These are phyloP conservation scores for Rutidosis leptorrhynchoides DNA, from an alignment of 129 eudicot genomes.

Conservation along the genomic window DNA sequence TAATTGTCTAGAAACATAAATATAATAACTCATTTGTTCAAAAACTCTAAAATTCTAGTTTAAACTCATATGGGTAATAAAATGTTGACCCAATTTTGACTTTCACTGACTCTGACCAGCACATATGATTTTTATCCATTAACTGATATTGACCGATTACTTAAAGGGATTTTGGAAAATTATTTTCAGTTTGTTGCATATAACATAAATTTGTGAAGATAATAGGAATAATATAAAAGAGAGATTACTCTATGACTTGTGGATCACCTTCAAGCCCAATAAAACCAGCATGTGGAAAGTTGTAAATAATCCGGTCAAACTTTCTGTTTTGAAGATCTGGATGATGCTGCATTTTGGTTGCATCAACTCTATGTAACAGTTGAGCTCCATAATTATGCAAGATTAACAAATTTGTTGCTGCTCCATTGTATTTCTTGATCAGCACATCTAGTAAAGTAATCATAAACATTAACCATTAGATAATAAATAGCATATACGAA, in stretches of 20 bases:
- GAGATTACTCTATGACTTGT: constrained; percentile 27
- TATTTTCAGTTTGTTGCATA: neutral
- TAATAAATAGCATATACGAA: neutral
- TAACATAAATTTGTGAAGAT: neutral
- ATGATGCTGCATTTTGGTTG: constrained; percentile 37
- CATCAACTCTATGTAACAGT: constrained; percentile 48
- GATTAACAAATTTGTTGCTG: constrained; percentile 31
- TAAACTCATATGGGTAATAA: no score
- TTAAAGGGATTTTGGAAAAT: no score
- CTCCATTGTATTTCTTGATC: constrained; percentile 42
- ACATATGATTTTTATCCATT: no score
- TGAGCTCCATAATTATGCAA: constrained; percentile 36
- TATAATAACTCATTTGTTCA: no score
- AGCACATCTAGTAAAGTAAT: constrained; percentile 31
- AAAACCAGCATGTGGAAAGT: constrained; percentile 9
- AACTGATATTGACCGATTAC: no score
- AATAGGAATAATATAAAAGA: neutral
- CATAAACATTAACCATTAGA: neutral
- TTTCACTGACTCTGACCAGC: no score
- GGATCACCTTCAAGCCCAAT: neutral
- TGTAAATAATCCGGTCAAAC: constrained; percentile 58
- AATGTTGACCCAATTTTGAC: no score
- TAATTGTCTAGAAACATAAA: no score
- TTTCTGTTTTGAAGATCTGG: constrained; percentile 32
- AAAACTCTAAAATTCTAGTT: no score